Conservation (phyloP, 441 rosid genomes). For the Adansonia gregorii region DNA sequence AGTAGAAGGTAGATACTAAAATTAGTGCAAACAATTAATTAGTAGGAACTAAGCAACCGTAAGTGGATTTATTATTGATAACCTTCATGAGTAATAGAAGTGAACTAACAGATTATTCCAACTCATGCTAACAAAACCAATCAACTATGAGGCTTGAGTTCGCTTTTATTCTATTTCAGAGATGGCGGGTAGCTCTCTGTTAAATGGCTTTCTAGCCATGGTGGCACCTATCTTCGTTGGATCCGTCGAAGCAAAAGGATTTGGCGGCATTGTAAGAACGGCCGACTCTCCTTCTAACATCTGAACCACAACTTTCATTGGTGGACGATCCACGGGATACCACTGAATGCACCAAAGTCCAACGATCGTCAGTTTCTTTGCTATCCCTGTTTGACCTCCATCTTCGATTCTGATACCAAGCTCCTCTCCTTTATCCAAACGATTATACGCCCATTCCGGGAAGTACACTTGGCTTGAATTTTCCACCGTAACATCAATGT, state of each 20-base stretch:
- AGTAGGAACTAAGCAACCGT: too few relatives aligned
- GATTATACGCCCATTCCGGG: constrained; percentile 23
- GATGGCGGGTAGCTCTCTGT: constrained; percentile 12
- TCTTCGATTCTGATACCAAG: constrained; percentile 26
- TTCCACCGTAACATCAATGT: constrained; percentile 5
- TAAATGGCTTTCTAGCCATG: not conserved
- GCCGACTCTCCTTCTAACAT: constrained; percentile 41
- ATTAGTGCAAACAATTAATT: too few relatives aligned
- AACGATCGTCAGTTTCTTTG: constrained; percentile 37
- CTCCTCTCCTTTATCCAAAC: constrained; percentile 34
- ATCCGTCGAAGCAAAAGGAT: constrained; percentile 36
- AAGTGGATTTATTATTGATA: not conserved
- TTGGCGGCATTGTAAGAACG: constrained; percentile 34
- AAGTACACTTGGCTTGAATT: constrained; percentile 21
- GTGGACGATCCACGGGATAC: constrained; percentile 42
- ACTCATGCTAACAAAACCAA: not conserved
- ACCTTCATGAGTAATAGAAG: not conserved
- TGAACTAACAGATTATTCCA: not conserved
- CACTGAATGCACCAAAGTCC: constrained; percentile 49
- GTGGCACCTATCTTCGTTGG: not conserved
- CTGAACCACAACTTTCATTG: constrained; percentile 40
- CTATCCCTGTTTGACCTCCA: constrained; percentile 31
- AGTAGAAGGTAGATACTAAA: too few relatives aligned
- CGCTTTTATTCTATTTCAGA: constrained; percentile 9
- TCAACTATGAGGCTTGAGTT: not conserved